phyloP scores from a whole-genome alignment of 108 stramenopile genomes.

The Nitzschia sp. region DNA sequence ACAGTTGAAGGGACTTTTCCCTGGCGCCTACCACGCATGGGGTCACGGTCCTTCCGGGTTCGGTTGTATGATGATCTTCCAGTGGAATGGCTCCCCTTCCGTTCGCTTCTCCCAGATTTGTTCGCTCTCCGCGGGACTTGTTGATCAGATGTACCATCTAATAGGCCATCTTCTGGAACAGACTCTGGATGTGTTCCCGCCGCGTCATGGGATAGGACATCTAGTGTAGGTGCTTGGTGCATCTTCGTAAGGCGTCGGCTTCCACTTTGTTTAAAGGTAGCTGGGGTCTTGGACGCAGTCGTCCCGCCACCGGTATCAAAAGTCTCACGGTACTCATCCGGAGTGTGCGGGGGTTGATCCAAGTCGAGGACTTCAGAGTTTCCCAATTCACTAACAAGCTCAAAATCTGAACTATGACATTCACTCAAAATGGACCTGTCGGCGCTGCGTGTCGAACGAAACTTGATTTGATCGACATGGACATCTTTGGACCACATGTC shows the following conservation, averaged over 20 bases:
- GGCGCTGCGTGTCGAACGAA: conserved; percentile 1
- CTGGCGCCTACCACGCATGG: not conserved
- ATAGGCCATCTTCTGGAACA: not conserved
- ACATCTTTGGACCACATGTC: conserved; percentile 17
- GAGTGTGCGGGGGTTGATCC: not conserved
- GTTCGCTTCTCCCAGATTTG: not conserved
- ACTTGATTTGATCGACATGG: not conserved
- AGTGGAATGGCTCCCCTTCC: conserved; percentile 13
- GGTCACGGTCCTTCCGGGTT: conserved; percentile 15
- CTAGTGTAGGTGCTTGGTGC: not conserved
- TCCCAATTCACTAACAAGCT: not conserved
- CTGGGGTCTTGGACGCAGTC: conserved; percentile 9
- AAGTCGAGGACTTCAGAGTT: not conserved
- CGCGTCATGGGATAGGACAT: not conserved
- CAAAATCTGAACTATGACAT: not conserved
- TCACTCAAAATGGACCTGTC: conserved; percentile 19
- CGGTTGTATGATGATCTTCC: conserved; percentile 9
- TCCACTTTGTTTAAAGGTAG: conserved; percentile 8
- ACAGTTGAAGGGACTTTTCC: not conserved
- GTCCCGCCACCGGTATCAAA: not conserved
- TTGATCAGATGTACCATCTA: not conserved
- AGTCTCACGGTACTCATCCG: not conserved
- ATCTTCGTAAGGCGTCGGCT: not conserved
- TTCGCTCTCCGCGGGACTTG: not conserved
- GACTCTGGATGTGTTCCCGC: not conserved